Percentiles rank a stretch among this genome's conserved stretches.
Evolutionary conservation across 2,329 filamentous ascomycete genomes (phyloP).

Genomic region (Amauroascus niger): DNA sequence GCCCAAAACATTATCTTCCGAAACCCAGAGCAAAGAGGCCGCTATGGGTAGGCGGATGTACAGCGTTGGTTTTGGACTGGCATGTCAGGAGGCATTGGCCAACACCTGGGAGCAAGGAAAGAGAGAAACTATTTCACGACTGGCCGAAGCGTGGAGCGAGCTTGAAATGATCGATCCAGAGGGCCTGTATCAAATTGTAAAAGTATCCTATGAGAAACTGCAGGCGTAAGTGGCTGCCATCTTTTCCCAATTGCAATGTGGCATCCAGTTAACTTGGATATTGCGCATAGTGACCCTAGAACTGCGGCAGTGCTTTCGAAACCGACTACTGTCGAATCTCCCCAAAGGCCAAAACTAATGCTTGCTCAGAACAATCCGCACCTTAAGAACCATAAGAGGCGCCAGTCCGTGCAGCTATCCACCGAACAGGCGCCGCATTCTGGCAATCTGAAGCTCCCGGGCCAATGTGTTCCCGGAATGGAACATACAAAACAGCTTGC

Average conservation of each 20-base stretch:
- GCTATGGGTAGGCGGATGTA: constrained; percentile 72
- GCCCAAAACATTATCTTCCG: constrained; percentile 28
- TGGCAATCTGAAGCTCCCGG: constrained; percentile 42
- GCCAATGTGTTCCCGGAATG: constrained; percentile 60
- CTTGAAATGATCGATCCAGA: constrained; percentile 84
- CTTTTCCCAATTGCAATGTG: background rate
- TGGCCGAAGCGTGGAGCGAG: constrained; percentile 76
- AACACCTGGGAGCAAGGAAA: constrained; percentile 62
- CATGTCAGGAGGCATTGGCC: constrained; percentile 77
- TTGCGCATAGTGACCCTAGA: constrained; percentile 25
- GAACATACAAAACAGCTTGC: constrained; percentile 84
- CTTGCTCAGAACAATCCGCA: constrained; percentile 77
- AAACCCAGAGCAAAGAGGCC: constrained; percentile 60
- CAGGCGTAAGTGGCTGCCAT: constrained; percentile 35
- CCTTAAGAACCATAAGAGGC: constrained; percentile 64
- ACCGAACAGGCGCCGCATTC: constrained; percentile 29
- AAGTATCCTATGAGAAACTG: constrained; percentile 63
- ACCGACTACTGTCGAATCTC: constrained; percentile 36
- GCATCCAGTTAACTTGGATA: background rate
- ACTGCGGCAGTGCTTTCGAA: constrained; percentile 13
- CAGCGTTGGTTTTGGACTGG: constrained; percentile 68
- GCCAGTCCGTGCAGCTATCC: constrained; percentile 42
- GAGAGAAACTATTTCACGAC: constrained; percentile 68
- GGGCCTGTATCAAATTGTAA: constrained; percentile 76
- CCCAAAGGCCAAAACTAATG: constrained; percentile 54